phyloP scores from a whole-genome alignment of 768 basidiomycete genomes.

The Tylopilus felleus region DNA sequence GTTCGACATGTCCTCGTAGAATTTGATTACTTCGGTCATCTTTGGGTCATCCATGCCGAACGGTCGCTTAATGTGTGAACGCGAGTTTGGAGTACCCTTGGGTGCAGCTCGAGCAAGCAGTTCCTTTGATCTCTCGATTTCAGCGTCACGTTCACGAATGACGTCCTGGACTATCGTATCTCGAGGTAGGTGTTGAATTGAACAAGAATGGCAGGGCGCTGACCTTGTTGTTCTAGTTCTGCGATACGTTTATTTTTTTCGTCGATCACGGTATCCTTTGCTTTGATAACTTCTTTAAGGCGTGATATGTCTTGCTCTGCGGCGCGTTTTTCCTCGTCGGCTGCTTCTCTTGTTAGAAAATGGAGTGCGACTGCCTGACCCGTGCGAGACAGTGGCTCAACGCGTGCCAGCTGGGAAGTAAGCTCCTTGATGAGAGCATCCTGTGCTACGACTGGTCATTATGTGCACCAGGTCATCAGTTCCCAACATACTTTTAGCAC shows the following conservation, averaged over 20 bases:
- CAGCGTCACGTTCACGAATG: constrained; percentile 54
- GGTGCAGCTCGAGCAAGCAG: constrained; percentile 43
- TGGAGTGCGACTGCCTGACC: constrained; percentile 53
- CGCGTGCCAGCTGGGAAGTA: constrained; percentile 48
- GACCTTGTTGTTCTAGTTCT: constrained; percentile 49
- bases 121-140: constrained; percentile 53
- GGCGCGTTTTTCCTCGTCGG: constrained; percentile 60
- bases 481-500: constrained; percentile 45
- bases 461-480: not conserved
- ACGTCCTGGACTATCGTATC: constrained; percentile 45
- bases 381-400: constrained; percentile 51
- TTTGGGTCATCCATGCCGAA: constrained; percentile 52
- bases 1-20: constrained; percentile 88
- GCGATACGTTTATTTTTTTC: constrained; percentile 46
- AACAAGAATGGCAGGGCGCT: constrained; percentile 11
- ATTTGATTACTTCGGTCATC: constrained; percentile 55
- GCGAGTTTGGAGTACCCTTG: constrained; percentile 35
- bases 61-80: constrained; percentile 34
- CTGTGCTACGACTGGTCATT: constrained; percentile 44
- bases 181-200: not conserved
- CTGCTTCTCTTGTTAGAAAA: constrained; percentile 70
- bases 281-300: constrained; percentile 42
- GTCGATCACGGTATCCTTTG: constrained; percentile 39
- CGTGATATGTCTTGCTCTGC: constrained; percentile 47
- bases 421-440: constrained; percentile 47